Base-by-base conservation (phyloP, 1,284 basidiomycete genomes). In the Fomitopsis schrenkii region DNA sequence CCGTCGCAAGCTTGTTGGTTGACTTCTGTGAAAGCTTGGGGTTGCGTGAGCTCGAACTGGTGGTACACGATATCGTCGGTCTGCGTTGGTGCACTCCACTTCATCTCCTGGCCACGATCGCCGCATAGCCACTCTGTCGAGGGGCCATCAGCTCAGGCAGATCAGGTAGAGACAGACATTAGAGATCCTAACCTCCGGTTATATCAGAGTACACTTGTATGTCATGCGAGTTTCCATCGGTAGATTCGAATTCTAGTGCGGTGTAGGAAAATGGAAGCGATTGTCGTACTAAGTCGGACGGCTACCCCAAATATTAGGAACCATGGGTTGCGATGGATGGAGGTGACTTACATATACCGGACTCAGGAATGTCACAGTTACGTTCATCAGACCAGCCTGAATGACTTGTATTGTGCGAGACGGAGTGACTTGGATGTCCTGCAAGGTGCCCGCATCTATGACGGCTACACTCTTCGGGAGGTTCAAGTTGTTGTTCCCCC, bases 161-260 rank as follows among this genome's bases (percentile, higher is more conserved):
- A 33, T 48, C 19, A 19, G 26, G 5, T n/a, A 30, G 3, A 53
- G 5, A 36, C 14, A n/a, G 12, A 26, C 50, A 10, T 17, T 35
- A 5, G 38, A 33, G 15, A 10, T 36, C 5, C 52, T 19, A 14
- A 54, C 52, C 35, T 54, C 52, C 52, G 8, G 52, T 73, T 40
- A 79, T 67, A 63, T 79, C 74, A 22, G 74, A 71, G 64, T 77
- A 75, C 30, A 74, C 57, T 59, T 74, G 68, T 10, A 77, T 69
- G 41, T 59, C 36, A 62, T 77, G 76, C 28, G 66, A 7, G 1
- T 63, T 36, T n/a, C 70, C 72, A 59, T 77, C 76, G 8, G 64
- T 58, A 0, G 76, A 70, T 6, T 46, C 50, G 2, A 70, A 72
- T 17, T 72, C 68, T 22, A 77, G 57, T 38, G 68, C 63, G 17